Evolutionary conservation across 805 yeast genomes (phyloP).

Genomic region (Wickerhamomyces bisporus): DNA sequence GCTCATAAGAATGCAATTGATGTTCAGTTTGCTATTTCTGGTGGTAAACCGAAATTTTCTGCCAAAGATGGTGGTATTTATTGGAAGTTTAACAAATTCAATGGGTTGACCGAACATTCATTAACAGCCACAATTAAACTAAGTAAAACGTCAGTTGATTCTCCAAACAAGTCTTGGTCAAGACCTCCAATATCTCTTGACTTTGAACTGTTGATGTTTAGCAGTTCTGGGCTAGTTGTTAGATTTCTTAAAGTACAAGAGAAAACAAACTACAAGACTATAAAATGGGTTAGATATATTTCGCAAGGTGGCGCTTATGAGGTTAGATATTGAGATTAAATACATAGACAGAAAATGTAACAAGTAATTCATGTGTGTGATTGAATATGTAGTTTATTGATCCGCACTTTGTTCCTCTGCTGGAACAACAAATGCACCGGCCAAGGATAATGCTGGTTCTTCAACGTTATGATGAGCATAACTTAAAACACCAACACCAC

Average conservation of each 20-base stretch:
- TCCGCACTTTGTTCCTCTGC: conserved; percentile 44
- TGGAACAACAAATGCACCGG: conserved; percentile 79
- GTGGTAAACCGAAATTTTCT: conserved; percentile 65
- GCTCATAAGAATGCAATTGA: conserved; percentile 58
- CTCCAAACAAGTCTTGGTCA: conserved; percentile 18
- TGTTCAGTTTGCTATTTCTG: conserved; percentile 38
- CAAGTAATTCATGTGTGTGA: too few relatives aligned
- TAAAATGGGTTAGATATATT: conserved; percentile 84
- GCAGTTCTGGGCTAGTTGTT: conserved; percentile 72
- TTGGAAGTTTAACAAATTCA: conserved; percentile 68
- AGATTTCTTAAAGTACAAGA: conserved; percentile 64
- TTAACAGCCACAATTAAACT: conserved; percentile 51
- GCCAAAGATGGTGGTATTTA: conserved; percentile 58
- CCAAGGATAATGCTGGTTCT: conserved; percentile 82
- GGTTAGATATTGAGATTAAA: conserved; percentile 47
- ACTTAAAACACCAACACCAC: conserved; percentile 89
- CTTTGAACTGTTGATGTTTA: conserved; percentile 68
- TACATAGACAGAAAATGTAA: not conserved
- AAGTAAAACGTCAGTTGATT: conserved; percentile 15
- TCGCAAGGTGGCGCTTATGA: conserved; percentile 80
- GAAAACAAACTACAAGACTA: conserved; percentile 56
- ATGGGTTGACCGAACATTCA: conserved; percentile 60
- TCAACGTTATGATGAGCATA: conserved; percentile 80
- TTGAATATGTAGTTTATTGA: not conserved
- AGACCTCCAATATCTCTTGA: conserved; percentile 71